Conservation (phyloP, 805 yeast genomes). For the Brettanomyces custersianus region DNA sequence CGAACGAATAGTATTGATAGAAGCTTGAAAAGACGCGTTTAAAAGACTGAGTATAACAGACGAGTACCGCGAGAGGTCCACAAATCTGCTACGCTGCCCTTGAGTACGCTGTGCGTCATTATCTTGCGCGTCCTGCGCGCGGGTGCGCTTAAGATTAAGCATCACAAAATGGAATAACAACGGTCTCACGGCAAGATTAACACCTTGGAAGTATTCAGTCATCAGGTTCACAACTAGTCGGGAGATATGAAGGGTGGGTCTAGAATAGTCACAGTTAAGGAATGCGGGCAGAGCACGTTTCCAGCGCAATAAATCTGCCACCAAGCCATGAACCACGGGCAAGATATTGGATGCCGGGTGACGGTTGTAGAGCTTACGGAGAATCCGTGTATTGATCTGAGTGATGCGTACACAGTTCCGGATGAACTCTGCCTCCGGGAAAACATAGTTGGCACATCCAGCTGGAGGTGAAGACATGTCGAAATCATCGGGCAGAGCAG, state of each 20-base stretch:
- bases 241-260: slow-evolving; percentile 46
- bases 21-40: slow-evolving; percentile 74
- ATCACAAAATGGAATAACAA: slow-evolving; percentile 68
- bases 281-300: slow-evolving; percentile 55
- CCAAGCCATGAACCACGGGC: slow-evolving; percentile 64
- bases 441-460: slow-evolving; percentile 56
- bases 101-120: slow-evolving; percentile 29
- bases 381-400: slow-evolving; percentile 65
- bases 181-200: slow-evolving; percentile 72
- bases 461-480: slow-evolving; percentile 55
- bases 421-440: slow-evolving; percentile 72
- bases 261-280: slow-evolving; percentile 53
- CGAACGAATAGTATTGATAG: slow-evolving; percentile 64
- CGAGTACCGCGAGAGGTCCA: slow-evolving; percentile 62
- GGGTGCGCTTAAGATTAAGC: slow-evolving; percentile 41
- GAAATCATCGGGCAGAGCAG: slow-evolving; percentile 66
- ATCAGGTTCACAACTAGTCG: slow-evolving; percentile 64
- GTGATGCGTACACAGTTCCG: slow-evolving; percentile 72
- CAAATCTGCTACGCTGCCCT: slow-evolving; percentile 10
- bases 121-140: slow-evolving; percentile 5
- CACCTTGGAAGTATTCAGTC: slow-evolving; percentile 79
- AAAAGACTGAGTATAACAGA: slow-evolving; percentile 56
- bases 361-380: slow-evolving; percentile 61
- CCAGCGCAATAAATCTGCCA: slow-evolving; percentile 60
- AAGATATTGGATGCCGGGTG: slow-evolving; percentile 71